Evolutionary conservation across 306 rosid species (phyloP).

Genomic region (Begonia fuchsioides): DNA sequence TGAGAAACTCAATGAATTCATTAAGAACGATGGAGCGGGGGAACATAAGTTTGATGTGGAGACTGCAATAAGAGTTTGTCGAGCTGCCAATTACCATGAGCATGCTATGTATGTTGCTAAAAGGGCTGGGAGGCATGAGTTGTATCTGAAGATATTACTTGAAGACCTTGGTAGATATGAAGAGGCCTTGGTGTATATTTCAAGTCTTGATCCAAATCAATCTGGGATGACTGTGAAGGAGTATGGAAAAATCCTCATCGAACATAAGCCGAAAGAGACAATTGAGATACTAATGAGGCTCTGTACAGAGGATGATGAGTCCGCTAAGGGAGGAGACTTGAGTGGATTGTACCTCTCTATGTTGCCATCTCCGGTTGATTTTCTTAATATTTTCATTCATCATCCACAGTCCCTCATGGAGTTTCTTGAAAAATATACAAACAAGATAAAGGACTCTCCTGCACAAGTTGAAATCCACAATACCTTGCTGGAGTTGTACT

Average conservation of each 20-base stretch:
- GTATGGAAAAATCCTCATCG: slow-evolving; percentile 90
- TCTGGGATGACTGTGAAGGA: slow-evolving; percentile 90
- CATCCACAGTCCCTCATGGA: slow-evolving; percentile 83
- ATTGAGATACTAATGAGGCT: slow-evolving; percentile 78
- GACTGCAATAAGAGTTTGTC: slow-evolving; percentile 94
- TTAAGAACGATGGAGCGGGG: slow-evolving; percentile 65
- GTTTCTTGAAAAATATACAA: slow-evolving; percentile 77
- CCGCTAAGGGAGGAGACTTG: slow-evolving; percentile 32
- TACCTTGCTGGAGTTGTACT: slow-evolving; percentile 82
- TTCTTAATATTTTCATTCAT: slow-evolving; percentile 85
- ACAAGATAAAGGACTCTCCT: slow-evolving; percentile 84
- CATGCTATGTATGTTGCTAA: slow-evolving; percentile 99
- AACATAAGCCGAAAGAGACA: slow-evolving; percentile 87
- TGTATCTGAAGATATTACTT: slow-evolving; percentile 93
- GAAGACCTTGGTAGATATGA: slow-evolving; percentile 97
- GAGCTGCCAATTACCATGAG: slow-evolving; percentile 96
- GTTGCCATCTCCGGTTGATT: slow-evolving; percentile 98
- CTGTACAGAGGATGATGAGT: slow-evolving; percentile 72
- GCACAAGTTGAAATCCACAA: slow-evolving; percentile 97
- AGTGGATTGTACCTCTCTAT: slow-evolving; percentile 44
- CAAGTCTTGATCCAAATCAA: slow-evolving; percentile 85
- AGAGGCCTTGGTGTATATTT: slow-evolving; percentile 79
- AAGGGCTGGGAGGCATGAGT: slow-evolving; percentile 86
- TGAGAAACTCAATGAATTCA: slow-evolving; percentile 69
- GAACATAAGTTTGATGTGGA: slow-evolving; percentile 92